These are phyloP conservation scores for Boletellus sp. DNA, from an alignment of 768 basidiomycete genomes.

Conservation along the genomic window DNA sequence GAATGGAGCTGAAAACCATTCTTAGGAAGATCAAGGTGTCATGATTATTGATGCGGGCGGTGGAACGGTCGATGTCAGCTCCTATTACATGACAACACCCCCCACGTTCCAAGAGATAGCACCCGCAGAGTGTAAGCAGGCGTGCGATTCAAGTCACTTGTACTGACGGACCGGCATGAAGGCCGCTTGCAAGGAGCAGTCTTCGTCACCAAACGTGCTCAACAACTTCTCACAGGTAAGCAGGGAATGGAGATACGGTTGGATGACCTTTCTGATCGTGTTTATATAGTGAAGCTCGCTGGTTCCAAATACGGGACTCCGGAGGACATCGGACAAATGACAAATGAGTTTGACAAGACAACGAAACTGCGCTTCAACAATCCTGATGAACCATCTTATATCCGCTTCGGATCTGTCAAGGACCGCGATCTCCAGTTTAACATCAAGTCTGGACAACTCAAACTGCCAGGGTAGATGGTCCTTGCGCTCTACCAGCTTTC, in stretches of 20 bases:
- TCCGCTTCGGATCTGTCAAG: constrained; percentile 43
- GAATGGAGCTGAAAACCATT: background rate
- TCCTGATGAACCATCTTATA: constrained; percentile 38
- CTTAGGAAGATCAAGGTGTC: constrained; percentile 43
- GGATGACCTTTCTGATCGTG: background rate
- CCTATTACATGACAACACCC: constrained; percentile 42
- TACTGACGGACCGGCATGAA: constrained; percentile 20
- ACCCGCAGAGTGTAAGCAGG: constrained; percentile 38
- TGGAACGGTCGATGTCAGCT: constrained; percentile 58
- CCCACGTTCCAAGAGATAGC: constrained; percentile 47
- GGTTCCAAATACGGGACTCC: constrained; percentile 37
- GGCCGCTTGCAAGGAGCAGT: constrained; percentile 50
- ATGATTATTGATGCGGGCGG: constrained; percentile 62
- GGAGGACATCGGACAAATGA: constrained; percentile 43
- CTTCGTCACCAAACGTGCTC: constrained; percentile 46
- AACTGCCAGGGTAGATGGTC: constrained; percentile 33
- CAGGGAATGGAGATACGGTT: background rate
- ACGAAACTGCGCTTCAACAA: constrained; percentile 45
- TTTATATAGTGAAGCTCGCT: constrained; percentile 35
- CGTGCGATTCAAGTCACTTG: background rate
- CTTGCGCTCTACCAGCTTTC: no score
- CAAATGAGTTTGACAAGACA: constrained; percentile 42
- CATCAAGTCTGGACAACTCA: constrained; percentile 48
- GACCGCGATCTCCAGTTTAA: constrained; percentile 39
- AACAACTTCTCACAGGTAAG: constrained; percentile 37